Conservation (phyloP, 2,329 filamentous ascomycete species). For the Hirsutella rhossiliensis region DNA sequence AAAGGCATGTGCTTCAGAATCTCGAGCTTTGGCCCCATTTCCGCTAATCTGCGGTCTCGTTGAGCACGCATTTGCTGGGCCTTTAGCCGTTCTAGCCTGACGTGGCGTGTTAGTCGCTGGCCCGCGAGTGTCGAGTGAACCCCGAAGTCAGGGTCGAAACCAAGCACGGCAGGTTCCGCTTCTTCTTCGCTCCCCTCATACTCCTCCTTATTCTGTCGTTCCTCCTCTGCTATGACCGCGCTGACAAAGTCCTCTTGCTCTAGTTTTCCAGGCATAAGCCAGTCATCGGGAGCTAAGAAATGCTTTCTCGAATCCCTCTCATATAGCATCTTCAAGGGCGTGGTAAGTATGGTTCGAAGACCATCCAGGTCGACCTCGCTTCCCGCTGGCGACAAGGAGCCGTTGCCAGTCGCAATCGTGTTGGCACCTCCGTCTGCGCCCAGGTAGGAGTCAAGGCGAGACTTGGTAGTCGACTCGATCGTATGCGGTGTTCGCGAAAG, state of each 20-base stretch:
- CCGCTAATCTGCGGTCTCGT: constrained; percentile 60
- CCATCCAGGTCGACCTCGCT: constrained; percentile 55
- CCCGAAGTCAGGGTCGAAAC: constrained; percentile 14
- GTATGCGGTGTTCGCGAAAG: constrained; percentile 21
- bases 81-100: constrained; percentile 50
- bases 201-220: constrained; percentile 52
- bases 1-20: constrained; percentile 95
- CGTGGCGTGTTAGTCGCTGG: constrained; percentile 48
- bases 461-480: constrained; percentile 9
- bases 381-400: background rate
- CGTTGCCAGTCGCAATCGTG: background rate
- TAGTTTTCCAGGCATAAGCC: constrained; percentile 83
- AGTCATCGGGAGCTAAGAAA: constrained; percentile 75
- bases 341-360: constrained; percentile 68
- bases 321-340: constrained; percentile 76
- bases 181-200: constrained; percentile 14
- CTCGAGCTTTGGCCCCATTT: constrained; percentile 75
- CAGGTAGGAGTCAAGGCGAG: constrained; percentile 18
- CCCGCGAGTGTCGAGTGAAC: constrained; percentile 30
- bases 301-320: constrained; percentile 81
- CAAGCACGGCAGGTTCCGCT: constrained; percentile 20
- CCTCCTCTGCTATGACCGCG: constrained; percentile 79
- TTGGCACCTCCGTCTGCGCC: constrained; percentile 2
- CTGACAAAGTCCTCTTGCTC: constrained; percentile 82
- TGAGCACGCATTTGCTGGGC: constrained; percentile 54